Evolutionary conservation across 1,284 basidiomycete species (phyloP), one percentile per base, ranked within the genome.

Genomic region (Xerocomus minutiporus): DNA sequence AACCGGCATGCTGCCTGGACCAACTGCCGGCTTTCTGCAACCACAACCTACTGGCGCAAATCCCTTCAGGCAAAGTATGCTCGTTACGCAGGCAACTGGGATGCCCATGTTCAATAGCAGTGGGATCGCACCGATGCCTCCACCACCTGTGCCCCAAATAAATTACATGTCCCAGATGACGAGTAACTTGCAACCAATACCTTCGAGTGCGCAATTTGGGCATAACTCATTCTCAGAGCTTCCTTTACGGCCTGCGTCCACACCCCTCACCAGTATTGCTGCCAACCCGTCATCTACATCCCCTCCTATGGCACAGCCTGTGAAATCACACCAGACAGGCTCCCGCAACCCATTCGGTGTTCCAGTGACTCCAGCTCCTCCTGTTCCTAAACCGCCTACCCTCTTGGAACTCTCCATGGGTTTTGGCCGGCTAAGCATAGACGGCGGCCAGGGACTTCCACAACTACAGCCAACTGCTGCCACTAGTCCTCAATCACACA

Each of bases 341-440:
- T 92, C 91, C 3, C 86, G 86, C 62, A 99, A 99, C 76, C 96
- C 96, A 0, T 99, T 99, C 63, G 94, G 94, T 7, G 81, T 85
- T 25, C 80, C 88, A 2, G 76, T 81, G 3, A 76, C 83, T 40
- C 71, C 85, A n/a, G 72, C 79, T 41, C 86, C 88, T 2, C 83
- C 86, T 15, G 72, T 88, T 17, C 84, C 88, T 3, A 88, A 86
- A 67, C 77, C 78, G 17, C 91, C 89, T 9, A 91, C 89, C 1
- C 73, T 97, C 62, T 83, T 91, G 70, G 88, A 97, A 63, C 71
- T 97, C 8, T 81, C 86, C 1, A 81, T 80, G 72, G 80, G 81
- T 32, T 59, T 70, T 7, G 67, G 64, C 38, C 60, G 52, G 46
- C 40, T 53, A 54, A 60, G 53, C 36, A 47, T 36, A 52, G 62